phyloP scores from a whole-genome alignment of 306 rosid species.

The Morella rubra region DNA sequence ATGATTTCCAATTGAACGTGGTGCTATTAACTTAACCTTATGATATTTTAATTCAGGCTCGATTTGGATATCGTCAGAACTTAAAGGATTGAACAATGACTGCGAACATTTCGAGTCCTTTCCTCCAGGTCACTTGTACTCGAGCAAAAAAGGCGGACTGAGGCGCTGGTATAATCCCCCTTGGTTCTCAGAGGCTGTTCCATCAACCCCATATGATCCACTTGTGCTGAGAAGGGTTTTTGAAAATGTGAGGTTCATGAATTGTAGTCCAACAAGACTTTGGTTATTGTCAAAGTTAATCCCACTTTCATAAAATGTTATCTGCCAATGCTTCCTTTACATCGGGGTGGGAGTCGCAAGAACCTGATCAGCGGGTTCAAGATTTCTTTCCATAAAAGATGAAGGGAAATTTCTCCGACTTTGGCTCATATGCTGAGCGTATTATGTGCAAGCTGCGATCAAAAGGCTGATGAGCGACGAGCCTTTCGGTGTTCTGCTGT shows the following conservation, averaged over 20 bases:
- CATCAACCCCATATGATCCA: constrained; percentile 85
- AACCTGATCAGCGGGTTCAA: neutral
- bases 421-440: constrained; percentile 17
- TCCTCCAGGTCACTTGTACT: constrained; percentile 94
- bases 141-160: constrained; percentile 74
- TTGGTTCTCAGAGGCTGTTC: constrained; percentile 87
- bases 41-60: constrained; percentile 54
- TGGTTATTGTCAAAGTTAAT: too few relatives aligned
- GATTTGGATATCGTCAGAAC: constrained; percentile 84
- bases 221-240: constrained; percentile 70
- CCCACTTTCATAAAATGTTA: neutral
- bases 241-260: constrained; percentile 54
- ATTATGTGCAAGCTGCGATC: constrained; percentile 67
- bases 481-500: constrained; percentile 91
- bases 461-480: constrained; percentile 98
- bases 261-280: neutral
- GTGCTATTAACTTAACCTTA: constrained; percentile 1
- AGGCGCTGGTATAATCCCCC: constrained; percentile 88
- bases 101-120: constrained; percentile 85
- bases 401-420: too few relatives aligned
- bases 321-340: neutral
- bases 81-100: constrained; percentile 86
- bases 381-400: neutral
- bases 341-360: too few relatives aligned
- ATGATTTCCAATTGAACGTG: neutral